Evolutionary conservation across 2,329 filamentous ascomycete genomes (phyloP), one percentile per base, ranked within the genome.

Genomic region (Ceratocystis colombiana): DNA sequence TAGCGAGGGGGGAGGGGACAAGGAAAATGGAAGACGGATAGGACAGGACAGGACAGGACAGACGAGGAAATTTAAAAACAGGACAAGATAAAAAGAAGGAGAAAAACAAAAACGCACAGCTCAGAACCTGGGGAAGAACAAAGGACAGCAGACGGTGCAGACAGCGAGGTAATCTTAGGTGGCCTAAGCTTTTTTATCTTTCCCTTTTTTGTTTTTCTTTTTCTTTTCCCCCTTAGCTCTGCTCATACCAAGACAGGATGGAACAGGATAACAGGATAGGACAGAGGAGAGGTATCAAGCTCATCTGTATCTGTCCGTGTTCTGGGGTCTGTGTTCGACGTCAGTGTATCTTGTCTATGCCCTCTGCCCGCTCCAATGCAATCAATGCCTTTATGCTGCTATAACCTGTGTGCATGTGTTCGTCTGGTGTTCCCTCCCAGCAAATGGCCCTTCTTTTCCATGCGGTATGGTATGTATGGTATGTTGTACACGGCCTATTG

Each of bases 101-200:
- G 33, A 37, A 50, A 50, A 50, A 25, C 15, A 50, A 57, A 59
- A 59, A 59, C 15, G 53, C 53, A 59, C 53, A 59, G 53, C 28
- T 33, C 25, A 59, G 25, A 59, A 59, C 53, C 53, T 59, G 53
- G 53, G 53, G 53, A 59, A 59, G 53, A 59, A 59, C 53, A 59
- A 59, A 59, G 46, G 25, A 17, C 28, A 33, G 15, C 1, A 33
- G 25, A 59, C 28, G 53, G 53, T 59, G 15, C 53, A 30, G 28
- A 30, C 53, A 30, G 33, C 25, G 53, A 59, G 53, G 28, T 33
- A 33, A 59, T 59, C n/a, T 33, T 17, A 7, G 28, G n/a, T 59
- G 53, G 53, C n/a, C 61, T 50, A 30, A 63, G 41, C 22, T 50
- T 45, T 45, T 62, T 62, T 62, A 33, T 33, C 17, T 17, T 33